Percentiles rank a stretch among this genome's conserved stretches.
Conservation (phyloP, 441 rosid genomes). For the Syzygium syzygioides region DNA sequence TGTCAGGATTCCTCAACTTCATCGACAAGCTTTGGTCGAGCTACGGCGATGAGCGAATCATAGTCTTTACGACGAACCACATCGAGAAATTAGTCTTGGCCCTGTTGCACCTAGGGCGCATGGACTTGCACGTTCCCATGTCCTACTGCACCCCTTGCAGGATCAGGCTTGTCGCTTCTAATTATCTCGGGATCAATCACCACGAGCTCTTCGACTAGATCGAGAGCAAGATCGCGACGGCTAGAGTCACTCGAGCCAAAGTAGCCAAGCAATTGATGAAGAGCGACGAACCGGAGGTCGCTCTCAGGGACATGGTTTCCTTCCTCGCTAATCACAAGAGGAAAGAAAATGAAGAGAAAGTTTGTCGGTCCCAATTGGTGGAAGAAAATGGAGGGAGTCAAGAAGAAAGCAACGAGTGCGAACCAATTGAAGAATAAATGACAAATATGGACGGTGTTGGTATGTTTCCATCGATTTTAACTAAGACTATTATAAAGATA, state of each 20-base stretch:
- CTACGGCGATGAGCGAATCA: background rate
- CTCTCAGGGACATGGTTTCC: conserved; percentile 5
- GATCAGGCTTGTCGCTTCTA: background rate
- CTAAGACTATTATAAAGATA: background rate
- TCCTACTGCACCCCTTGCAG: background rate
- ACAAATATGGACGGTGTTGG: accelerated
- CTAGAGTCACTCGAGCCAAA: background rate
- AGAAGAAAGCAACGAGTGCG: background rate
- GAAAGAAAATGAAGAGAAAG: background rate
- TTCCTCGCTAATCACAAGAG: conserved; percentile 34
- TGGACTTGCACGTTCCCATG: conserved; percentile 11
- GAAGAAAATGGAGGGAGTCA: background rate
- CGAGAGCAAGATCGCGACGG: background rate
- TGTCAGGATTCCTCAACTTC: background rate
- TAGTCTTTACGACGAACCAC: conserved; percentile 5
- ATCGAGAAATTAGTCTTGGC: conserved; percentile 3
- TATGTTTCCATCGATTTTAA: background rate
- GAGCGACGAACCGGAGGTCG: background rate
- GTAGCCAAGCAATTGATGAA: conserved; percentile 7
- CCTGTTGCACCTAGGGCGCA: background rate
- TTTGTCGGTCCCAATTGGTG: background rate
- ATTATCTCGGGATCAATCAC: background rate
- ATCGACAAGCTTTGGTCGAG: background rate
- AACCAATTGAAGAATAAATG: background rate
- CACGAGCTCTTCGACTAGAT: background rate